Evolutionary conservation across 2,329 filamentous ascomycete species (phyloP).

Genomic region (Fusarium buxicola): DNA sequence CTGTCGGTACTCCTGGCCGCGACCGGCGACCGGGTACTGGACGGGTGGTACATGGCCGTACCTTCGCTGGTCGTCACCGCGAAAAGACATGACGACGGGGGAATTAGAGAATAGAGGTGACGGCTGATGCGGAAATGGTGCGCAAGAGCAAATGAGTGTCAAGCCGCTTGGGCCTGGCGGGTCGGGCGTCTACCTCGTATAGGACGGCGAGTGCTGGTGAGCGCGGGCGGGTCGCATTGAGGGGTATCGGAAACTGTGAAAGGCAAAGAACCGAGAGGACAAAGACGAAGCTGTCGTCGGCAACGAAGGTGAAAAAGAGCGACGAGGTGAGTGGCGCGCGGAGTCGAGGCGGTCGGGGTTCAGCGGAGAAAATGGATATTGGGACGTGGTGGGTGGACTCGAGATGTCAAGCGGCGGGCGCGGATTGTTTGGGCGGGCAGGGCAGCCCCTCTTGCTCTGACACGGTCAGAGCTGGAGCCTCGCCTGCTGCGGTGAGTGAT

Average conservation of each 20-base stretch:
- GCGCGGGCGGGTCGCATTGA: constrained; percentile 44
- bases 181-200: constrained; percentile 44
- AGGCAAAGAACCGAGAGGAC: constrained; percentile 6
- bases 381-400: constrained; percentile 38
- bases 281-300: constrained; percentile 19
- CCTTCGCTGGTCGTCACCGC: constrained; percentile 70
- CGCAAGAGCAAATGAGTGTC: constrained; percentile 28
- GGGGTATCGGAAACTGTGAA: constrained; percentile 31
- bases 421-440: constrained; percentile 36
- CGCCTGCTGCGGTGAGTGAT: constrained; percentile 11
- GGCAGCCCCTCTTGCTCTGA: constrained; percentile 36
- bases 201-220: constrained; percentile 39
- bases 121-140: constrained; percentile 20
- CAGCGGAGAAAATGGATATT: constrained; percentile 41
- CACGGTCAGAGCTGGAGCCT: constrained; percentile 18
- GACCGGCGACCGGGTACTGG: constrained; percentile 67
- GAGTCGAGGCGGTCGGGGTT: constrained; percentile 35
- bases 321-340: constrained; percentile 29
- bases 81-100: constrained; percentile 67
- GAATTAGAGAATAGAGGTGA: constrained; percentile 16
- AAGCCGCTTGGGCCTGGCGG: constrained; percentile 42
- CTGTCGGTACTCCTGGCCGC: constrained; percentile 48
- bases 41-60: constrained; percentile 76
- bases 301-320: constrained; percentile 22
- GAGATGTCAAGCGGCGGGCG: constrained; percentile 37